Base-by-base conservation (phyloP, 305 asterid genomes). In the Rubia balearica region DNA sequence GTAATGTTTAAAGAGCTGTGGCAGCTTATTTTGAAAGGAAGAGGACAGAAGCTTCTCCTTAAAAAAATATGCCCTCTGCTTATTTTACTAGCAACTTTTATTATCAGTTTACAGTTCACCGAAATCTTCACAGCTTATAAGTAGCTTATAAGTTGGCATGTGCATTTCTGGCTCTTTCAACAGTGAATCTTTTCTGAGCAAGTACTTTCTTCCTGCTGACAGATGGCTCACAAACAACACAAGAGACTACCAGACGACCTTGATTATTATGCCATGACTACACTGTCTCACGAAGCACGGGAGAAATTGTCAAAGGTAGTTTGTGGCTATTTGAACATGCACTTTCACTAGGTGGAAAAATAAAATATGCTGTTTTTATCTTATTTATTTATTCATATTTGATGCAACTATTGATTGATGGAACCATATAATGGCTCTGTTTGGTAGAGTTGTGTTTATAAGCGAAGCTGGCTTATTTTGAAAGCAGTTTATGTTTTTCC, bases 301-400 rank as follows among this genome's bases (percentile, higher is more conserved):
- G 99, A 94, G 82, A 94, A 94, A 77, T 86, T 94, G 75, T 86
- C 99, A 3, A 91, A 94, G 98, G 99, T 94, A 83, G 61, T 53
- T 36, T 42, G 53, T 65, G 33, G 16, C 17, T 19, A 19, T 65
- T 7, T 9, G 14, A 42, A 11, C n/a, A 40, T 17, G 30, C 19
- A 63, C 21, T 49, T 14, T n/a, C 60, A 22, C 24, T 27, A 13
- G 19, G 24, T n/a, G 4, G n/a, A 19, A 41, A 24, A 42, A 22
- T 17, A 49, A 17, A 65, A 21, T 19, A 43, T 5, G 14, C 12
- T 14, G 43, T 63, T 5, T 65, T 65, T 65, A 42, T 65, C 46
- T 19, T 41, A 5, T 63, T 36, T 19, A 36, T 62, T n/a, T 19
- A 57, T 33, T n/a, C 22, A 14, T 7, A 61, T 60, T 30, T 7